These are phyloP conservation scores for Syncephalastrum racemosum DNA, from an alignment of 371 early-diverging fungal genomes.

Conservation along the genomic window DNA sequence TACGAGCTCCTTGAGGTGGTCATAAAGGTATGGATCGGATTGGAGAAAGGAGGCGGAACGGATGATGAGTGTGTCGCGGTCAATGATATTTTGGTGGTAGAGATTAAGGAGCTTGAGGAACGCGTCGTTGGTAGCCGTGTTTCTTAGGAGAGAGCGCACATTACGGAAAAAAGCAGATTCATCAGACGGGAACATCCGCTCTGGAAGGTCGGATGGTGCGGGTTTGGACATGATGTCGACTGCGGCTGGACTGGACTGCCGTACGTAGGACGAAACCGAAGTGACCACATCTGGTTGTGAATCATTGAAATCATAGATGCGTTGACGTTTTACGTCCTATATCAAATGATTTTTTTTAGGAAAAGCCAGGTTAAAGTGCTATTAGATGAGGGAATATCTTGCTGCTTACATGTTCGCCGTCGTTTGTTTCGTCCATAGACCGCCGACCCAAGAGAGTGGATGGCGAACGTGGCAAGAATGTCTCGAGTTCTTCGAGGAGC, in stretches of 20 bases:
- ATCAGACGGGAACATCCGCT: constrained; percentile 1
- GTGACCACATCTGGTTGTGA: not conserved
- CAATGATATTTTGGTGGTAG: constrained; percentile 94
- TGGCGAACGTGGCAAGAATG: no score
- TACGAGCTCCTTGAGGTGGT: constrained; percentile 91
- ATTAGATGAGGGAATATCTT: no score
- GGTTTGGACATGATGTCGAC: no score
- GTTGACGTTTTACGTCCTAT: no score
- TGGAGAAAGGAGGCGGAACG: constrained; percentile 79
- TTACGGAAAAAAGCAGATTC: constrained; percentile 42
- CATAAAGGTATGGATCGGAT: constrained; percentile 72
- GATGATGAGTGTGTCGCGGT: constrained; percentile 75
- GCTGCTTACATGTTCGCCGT: no score
- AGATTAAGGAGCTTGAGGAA: constrained; percentile 96
- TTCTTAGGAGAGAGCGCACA: constrained; percentile 81
- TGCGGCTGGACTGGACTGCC: not conserved
- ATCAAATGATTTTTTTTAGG: no score
- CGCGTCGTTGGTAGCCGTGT: constrained; percentile 83
- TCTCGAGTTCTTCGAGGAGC: no score
- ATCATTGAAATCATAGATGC: constrained; percentile 1
- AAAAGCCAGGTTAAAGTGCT: no score
- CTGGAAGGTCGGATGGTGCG: no score
- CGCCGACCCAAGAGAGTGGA: no score
- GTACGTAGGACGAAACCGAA: not conserved
- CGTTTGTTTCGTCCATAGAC: no score